Percentiles rank a stretch among this genome's conserved stretches.
Conservation (phyloP, 495 filamentous ascomycete genomes). For the Daldinia grandis region DNA sequence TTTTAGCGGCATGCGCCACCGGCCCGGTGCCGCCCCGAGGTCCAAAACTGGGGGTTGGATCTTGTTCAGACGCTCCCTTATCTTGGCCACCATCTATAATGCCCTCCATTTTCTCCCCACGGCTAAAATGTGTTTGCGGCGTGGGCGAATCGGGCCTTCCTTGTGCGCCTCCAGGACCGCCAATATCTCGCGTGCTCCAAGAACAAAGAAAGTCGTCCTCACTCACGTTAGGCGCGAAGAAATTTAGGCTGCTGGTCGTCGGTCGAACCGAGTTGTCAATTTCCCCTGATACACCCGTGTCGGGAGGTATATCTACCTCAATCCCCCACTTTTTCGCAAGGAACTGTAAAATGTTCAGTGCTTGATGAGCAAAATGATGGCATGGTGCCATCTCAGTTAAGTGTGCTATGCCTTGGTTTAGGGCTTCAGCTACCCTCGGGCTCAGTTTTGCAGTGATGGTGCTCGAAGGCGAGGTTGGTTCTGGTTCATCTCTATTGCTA, state of each 20-base stretch:
- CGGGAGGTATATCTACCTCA: slow-evolving; percentile 51
- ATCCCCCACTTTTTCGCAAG: slow-evolving; percentile 67
- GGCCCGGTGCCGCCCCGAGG: background rate
- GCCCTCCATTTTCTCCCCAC: slow-evolving; percentile 41
- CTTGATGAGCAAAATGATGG: slow-evolving; percentile 66
- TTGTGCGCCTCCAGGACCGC: slow-evolving; percentile 13
- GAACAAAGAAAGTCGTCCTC: slow-evolving; percentile 52
- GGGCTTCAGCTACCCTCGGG: slow-evolving; percentile 49
- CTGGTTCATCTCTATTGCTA: slow-evolving; percentile 36
- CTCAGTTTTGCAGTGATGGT: slow-evolving; percentile 33
- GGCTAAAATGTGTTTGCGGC: slow-evolving; percentile 8
- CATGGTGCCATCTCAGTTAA: slow-evolving; percentile 65
- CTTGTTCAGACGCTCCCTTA: slow-evolving; percentile 30
- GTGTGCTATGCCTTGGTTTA: slow-evolving; percentile 57
- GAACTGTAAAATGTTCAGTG: slow-evolving; percentile 64
- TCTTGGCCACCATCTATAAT: slow-evolving; percentile 20
- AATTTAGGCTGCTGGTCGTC: slow-evolving; percentile 57
- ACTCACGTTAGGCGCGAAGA: slow-evolving; percentile 58
- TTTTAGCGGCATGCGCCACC: slow-evolving; percentile 19
- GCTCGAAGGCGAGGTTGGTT: slow-evolving; percentile 36
- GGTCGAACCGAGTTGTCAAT: slow-evolving; percentile 46
- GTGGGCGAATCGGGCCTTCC: slow-evolving; percentile 14
- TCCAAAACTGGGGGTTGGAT: slow-evolving; percentile 11
- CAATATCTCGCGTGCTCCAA: slow-evolving; percentile 38
- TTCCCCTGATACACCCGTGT: slow-evolving; percentile 31